Evolutionary conservation across 1,284 basidiomycete genomes (phyloP).

Genomic region (Peniophora sp.): DNA sequence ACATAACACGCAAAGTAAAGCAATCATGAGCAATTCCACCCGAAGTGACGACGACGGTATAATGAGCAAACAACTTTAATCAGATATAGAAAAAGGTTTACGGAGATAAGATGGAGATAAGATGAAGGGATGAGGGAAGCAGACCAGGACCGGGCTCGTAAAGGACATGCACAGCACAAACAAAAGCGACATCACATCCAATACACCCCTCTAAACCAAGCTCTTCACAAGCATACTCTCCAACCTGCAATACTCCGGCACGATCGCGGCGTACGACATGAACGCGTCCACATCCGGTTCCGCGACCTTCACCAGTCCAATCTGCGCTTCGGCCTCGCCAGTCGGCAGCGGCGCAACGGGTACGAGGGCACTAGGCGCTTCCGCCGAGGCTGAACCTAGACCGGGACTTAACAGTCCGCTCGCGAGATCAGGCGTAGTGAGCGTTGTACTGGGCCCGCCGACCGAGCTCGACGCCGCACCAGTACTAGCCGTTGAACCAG

Average conservation of each 20-base stretch:
- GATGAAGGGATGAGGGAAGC: no score
- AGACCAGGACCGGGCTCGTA: no score
- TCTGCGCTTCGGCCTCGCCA: slow-evolving; percentile 59
- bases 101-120: no score
- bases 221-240: slow-evolving; percentile 68
- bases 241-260: slow-evolving; percentile 73
- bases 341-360: slow-evolving; percentile 66
- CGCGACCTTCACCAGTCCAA: slow-evolving; percentile 72
- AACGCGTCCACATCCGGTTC: slow-evolving; percentile 78
- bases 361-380: slow-evolving; percentile 34
- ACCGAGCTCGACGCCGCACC: slow-evolving; percentile 14
- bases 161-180: no score
- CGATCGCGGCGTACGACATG: slow-evolving; percentile 74
- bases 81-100: no score
- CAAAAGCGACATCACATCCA: no score
- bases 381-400: no score
- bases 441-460: slow-evolving; percentile 31
- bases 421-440: slow-evolving; percentile 59
- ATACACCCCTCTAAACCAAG: slow-evolving; percentile 41
- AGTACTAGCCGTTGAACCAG: slow-evolving; percentile 43
- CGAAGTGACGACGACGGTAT: no score
- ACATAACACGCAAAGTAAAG: no score
- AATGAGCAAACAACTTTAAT: no score
- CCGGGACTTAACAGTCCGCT: slow-evolving; percentile 20
- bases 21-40: no score